Evolutionary conservation across 768 basidiomycete genomes (phyloP).

Genomic region (Auriscalpium orientale): DNA sequence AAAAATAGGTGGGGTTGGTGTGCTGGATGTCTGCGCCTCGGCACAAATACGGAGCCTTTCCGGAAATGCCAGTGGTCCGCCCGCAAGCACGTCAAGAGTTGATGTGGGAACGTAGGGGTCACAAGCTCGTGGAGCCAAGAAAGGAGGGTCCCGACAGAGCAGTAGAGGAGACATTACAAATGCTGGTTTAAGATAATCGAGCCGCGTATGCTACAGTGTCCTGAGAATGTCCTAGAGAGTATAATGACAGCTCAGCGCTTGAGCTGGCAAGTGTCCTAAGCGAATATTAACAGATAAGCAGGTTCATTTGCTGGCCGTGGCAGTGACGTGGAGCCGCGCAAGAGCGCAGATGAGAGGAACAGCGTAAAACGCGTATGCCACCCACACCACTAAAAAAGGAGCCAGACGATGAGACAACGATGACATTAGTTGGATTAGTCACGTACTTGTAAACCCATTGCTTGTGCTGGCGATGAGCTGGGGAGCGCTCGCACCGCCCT

Average conservation of each 20-base stretch:
- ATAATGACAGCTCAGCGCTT: constrained; percentile 1
- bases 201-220: constrained; percentile 1
- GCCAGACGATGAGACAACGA: neutral
- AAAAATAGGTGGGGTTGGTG: too few relatives aligned
- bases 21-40: neutral
- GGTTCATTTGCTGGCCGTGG: constrained; percentile 30
- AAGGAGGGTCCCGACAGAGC: too few relatives aligned
- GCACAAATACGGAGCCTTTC: neutral
- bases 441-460: constrained; percentile 72
- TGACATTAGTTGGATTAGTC: neutral
- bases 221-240: neutral
- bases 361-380: constrained; percentile 67
- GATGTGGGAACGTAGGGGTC: too few relatives aligned
- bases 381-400: constrained; percentile 57
- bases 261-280: neutral
- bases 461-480: constrained; percentile 53
- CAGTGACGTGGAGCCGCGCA: constrained; percentile 57
- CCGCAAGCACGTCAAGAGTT: too few relatives aligned
- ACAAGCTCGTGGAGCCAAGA: too few relatives aligned
- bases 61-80: neutral
- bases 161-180: too few relatives aligned
- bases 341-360: constrained; percentile 64
- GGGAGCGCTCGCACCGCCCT: constrained; percentile 46
- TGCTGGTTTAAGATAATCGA: too few relatives aligned
- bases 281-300: neutral